A percentile compares a stretch with the other conserved stretches of the same genome.
Evolutionary conservation across 2,329 filamentous ascomycete species (phyloP).

Genomic region (Fusarium sp.): DNA sequence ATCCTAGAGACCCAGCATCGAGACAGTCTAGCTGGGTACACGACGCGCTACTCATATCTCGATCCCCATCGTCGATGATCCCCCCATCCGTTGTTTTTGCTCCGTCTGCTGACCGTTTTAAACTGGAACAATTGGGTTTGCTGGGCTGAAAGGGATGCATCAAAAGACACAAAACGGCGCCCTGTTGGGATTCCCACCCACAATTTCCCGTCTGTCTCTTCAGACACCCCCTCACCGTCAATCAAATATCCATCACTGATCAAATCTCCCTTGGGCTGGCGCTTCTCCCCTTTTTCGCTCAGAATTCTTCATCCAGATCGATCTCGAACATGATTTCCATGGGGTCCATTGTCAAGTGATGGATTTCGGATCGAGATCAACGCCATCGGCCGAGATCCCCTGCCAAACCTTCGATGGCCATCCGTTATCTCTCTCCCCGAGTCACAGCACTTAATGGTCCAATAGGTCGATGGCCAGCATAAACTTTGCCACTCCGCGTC

Average conservation of each 20-base stretch:
- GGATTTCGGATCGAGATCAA: slow-evolving; percentile 37
- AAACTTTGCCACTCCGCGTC: slow-evolving; percentile 13
- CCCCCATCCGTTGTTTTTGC: neutral
- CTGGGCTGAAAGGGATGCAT: slow-evolving; percentile 5
- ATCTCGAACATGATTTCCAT: slow-evolving; percentile 27
- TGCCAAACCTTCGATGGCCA: slow-evolving; percentile 36
- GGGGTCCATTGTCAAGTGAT: slow-evolving; percentile 26
- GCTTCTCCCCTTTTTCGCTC: neutral
- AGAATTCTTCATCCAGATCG: slow-evolving; percentile 24
- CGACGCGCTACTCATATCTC: slow-evolving; percentile 9
- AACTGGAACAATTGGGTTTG: slow-evolving; percentile 23
- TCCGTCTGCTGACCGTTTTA: slow-evolving; percentile 38
- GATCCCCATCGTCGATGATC: slow-evolving; percentile 22
- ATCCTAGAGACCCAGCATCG: slow-evolving; percentile 13
- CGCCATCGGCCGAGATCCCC: slow-evolving; percentile 39
- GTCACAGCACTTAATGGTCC: neutral
- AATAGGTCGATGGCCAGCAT: neutral
- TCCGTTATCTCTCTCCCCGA: slow-evolving; percentile 15
- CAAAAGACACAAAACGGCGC: slow-evolving; percentile 29
- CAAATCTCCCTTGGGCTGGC: slow-evolving; percentile 2
- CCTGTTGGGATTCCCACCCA: slow-evolving; percentile 11
- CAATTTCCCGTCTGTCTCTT: slow-evolving; percentile 6
- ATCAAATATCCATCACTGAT: slow-evolving; percentile 5
- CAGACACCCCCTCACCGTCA: slow-evolving; percentile 10
- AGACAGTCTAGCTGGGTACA: slow-evolving; percentile 2